Conservation (phyloP, 306 rosid species). For the Carpinus fangiana region DNA sequence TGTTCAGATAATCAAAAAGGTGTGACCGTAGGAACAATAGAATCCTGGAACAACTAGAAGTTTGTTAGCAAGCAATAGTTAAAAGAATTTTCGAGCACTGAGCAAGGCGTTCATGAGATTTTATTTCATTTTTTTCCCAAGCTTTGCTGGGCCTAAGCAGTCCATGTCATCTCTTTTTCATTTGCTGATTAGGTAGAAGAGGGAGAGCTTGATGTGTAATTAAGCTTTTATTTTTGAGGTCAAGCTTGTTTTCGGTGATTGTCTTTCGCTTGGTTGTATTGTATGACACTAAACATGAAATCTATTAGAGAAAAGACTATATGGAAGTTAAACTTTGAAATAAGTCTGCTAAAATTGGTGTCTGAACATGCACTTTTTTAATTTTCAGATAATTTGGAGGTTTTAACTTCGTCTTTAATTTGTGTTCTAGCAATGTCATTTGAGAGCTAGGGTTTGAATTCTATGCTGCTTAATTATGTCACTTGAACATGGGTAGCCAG, state of each 20-base stretch:
- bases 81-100: slow-evolving; percentile 13
- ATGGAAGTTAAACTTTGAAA: background rate
- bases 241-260: background rate
- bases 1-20: slow-evolving; percentile 94
- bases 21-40: slow-evolving; percentile 32
- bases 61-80: slow-evolving; percentile 13
- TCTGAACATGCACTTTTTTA: background rate
- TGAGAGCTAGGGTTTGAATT: background rate
- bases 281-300: background rate
- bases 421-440: background rate
- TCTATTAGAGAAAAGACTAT: background rate
- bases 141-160: background rate
- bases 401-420: background rate
- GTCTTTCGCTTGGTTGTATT: background rate
- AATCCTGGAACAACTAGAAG: slow-evolving; percentile 4
- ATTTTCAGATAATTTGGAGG: background rate
- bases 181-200: slow-evolving; percentile 21
- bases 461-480: too few species aligned
- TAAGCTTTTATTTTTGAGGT: slow-evolving; percentile 20
- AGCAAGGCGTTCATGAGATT: slow-evolving; percentile 5
- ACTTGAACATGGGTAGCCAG: too few species aligned
- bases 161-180: background rate
- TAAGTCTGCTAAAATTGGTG: background rate
- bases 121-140: background rate
- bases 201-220: slow-evolving; percentile 37